Base-by-base conservation (phyloP, 1,284 basidiomycete species). In the Coniophora puteana region DNA sequence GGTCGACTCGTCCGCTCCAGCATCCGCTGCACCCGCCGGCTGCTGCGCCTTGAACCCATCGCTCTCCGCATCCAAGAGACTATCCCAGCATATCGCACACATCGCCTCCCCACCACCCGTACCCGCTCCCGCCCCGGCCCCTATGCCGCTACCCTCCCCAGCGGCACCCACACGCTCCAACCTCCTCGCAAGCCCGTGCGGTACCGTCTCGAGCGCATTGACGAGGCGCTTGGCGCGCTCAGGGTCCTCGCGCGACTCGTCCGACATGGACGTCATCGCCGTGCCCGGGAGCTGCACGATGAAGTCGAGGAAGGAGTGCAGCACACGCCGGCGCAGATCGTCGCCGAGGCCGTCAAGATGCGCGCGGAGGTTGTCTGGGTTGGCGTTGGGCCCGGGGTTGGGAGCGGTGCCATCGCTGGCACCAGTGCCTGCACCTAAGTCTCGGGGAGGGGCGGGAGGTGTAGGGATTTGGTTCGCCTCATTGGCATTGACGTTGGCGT, bases 51-150 rank as follows among this genome's bases (percentile, higher is more conserved):
- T 47, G 32, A 61, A 64, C 18, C 61, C 65, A 23, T 67, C 71
- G 21, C 68, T 72, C 30, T 78, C 76, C 1, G 62, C 66, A 43
- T 76, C 69, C 40, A 86, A 55, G 11, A 87, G 53, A 28, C 64
- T 66, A 50, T 89, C 85, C 80, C 80, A 87, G 54, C 85, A 89
- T 30, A 89, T 76, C 1, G 85, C 83, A 53, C 85, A 89, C n/a
- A n/a, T n/a, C n/a, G n/a, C n/a, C n/a, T n/a, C n/a, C 5, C 73
- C 73, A 23, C 69, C 66, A 18, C 46, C 24, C 16, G 56, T 17
- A 25, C 45, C 44, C 34, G 66, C 67, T 2, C 68, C 62, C 11
- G 54, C 66, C 2, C 55, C 61, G 3, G 61, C 56, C 5, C 65
- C 66, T 11, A 63, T 71, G 26, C 49, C 53, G 12, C 63, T 62